phyloP scores from a whole-genome alignment of 768 basidiomycete genomes.

The Rubroboletus satanas region DNA sequence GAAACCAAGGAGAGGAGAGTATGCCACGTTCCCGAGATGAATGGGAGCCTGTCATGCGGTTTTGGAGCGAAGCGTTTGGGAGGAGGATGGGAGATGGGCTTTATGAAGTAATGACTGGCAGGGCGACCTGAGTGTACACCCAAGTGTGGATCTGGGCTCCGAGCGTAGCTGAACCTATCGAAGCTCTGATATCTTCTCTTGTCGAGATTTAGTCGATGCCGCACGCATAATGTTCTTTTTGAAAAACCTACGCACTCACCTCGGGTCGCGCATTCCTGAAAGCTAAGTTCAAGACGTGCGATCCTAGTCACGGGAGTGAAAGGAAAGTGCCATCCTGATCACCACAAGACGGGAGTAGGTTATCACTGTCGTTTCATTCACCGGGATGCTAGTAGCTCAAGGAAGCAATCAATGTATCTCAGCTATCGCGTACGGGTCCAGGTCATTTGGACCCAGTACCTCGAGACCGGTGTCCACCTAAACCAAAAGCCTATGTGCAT shows the following conservation, averaged over 20 bases:
- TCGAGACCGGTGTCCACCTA: too few relatives aligned
- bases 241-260: not conserved
- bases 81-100: constrained; percentile 57
- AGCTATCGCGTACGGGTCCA: too few relatives aligned
- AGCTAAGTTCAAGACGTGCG: not conserved
- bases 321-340: not conserved
- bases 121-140: not conserved
- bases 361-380: too few relatives aligned
- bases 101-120: constrained; percentile 60
- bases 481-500: too few relatives aligned
- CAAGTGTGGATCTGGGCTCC: not conserved
- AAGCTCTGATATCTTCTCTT: not conserved
- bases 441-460: too few relatives aligned
- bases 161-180: not conserved
- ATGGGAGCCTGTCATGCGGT: constrained; percentile 82
- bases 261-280: not conserved
- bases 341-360: not conserved
- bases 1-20: constrained; percentile 36
- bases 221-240: too few relatives aligned
- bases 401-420: not conserved
- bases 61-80: constrained; percentile 72
- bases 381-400: too few relatives aligned
- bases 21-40: constrained; percentile 78
- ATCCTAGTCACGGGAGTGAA: not conserved
- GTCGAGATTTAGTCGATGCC: not conserved